These are phyloP conservation scores for Xerocomellus intermedius DNA, from an alignment of 768 basidiomycete genomes.

Conservation along the genomic window DNA sequence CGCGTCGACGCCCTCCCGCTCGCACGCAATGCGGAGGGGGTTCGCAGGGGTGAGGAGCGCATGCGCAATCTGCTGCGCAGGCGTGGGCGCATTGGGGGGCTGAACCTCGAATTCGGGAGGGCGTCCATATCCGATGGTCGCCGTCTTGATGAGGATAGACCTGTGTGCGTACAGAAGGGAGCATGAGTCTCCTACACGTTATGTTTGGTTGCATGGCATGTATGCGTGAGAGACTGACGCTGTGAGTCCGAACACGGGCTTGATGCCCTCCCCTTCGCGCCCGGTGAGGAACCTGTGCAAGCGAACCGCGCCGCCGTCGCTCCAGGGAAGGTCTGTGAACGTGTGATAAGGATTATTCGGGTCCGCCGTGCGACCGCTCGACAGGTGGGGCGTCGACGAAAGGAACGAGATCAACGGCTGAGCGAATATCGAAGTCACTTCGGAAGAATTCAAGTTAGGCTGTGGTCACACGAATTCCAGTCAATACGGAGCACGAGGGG, in stretches of 20 bases:
- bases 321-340: constrained; percentile 50
- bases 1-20: constrained; percentile 27
- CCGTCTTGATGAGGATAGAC: constrained; percentile 50
- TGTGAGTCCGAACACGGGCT: constrained; percentile 87
- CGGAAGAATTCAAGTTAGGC: constrained; percentile 77
- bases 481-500: not conserved
- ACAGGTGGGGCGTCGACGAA: constrained; percentile 55
- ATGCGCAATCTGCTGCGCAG: constrained; percentile 41
- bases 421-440: constrained; percentile 82
- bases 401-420: constrained; percentile 80
- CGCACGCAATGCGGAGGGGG: constrained; percentile 25
- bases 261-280: constrained; percentile 77
- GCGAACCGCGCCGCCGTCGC: constrained; percentile 41
- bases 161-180: constrained; percentile 26
- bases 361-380: constrained; percentile 53
- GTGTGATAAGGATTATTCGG: constrained; percentile 57
- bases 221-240: constrained; percentile 51
- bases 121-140: constrained; percentile 47
- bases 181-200: not conserved
- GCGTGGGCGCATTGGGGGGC: constrained; percentile 43
- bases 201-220: not conserved
- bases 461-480: constrained; percentile 25
- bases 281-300: constrained; percentile 85
- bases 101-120: constrained; percentile 44
- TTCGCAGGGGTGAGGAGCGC: constrained; percentile 36